Percentiles rank a stretch among this genome's conserved stretches.
These are phyloP conservation scores for Synchytrium microbalum DNA, from an alignment of 371 early-diverging fungal genomes.

Conservation along the genomic window DNA sequence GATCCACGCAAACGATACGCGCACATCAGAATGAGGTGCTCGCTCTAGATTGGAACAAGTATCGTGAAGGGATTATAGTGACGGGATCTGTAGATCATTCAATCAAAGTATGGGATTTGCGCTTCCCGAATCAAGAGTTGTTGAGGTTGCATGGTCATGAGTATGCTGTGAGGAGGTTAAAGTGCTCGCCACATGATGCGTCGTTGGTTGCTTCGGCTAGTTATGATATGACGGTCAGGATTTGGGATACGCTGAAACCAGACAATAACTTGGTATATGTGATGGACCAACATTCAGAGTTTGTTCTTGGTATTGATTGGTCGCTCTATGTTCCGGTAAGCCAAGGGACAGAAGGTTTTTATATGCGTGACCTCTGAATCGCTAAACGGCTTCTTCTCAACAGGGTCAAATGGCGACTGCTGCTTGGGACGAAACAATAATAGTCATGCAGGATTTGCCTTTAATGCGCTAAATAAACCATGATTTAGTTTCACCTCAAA, in stretches of 20 bases:
- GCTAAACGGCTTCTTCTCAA: neutral
- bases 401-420: neutral
- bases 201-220: conserved; percentile 67
- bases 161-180: conserved; percentile 81
- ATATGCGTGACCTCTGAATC: neutral
- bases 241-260: conserved; percentile 68
- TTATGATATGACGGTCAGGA: conserved; percentile 90
- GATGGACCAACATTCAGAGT: conserved; percentile 77
- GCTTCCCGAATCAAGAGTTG: conserved; percentile 62
- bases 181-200: conserved; percentile 83
- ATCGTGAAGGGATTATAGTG: conserved; percentile 62
- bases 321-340: conserved; percentile 44
- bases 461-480: neutral
- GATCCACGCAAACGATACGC: conserved; percentile 62
- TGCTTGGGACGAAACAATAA: conserved; percentile 1
- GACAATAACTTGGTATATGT: neutral
- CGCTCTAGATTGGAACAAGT: conserved; percentile 93
- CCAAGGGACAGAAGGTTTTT: neutral
- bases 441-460: neutral
- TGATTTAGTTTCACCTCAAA: too few species aligned
- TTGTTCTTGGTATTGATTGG: conserved; percentile 89
- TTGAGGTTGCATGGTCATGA: conserved; percentile 72
- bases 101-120: conserved; percentile 84
- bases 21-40: conserved; percentile 84
- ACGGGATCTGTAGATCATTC: conserved; percentile 84